A percentile compares a stretch with the other conserved stretches of the same genome.
phyloP scores from a whole-genome alignment of 331 rosid genomes.

The Telfairia occidentalis region DNA sequence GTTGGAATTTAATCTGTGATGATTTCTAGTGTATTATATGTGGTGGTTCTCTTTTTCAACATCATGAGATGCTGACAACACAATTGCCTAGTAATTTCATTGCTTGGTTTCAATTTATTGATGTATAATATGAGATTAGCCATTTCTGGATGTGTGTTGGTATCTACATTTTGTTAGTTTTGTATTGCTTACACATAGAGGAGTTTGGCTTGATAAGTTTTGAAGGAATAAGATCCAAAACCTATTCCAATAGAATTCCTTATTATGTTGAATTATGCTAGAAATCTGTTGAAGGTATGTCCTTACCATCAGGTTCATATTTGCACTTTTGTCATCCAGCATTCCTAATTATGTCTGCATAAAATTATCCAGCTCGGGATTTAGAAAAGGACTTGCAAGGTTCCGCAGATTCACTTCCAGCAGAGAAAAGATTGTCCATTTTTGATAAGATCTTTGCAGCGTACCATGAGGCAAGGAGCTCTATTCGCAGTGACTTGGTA shows the following conservation, averaged over 20 bases:
- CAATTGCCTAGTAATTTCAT: no score
- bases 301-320: not conserved
- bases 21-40: no score
- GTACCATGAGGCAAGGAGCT: slow-evolving; percentile 87
- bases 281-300: not conserved
- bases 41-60: no score
- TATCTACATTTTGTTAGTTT: not conserved
- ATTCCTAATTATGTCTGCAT: slow-evolving; percentile 18
- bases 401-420: slow-evolving; percentile 57
- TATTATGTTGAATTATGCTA: not conserved
- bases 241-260: not conserved
- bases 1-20: no score
- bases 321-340: not conserved
- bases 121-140: not conserved
- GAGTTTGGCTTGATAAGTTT: not conserved
- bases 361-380: slow-evolving; percentile 75
- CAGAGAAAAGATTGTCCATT: slow-evolving; percentile 62
- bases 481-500: slow-evolving; percentile 91
- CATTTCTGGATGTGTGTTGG: not conserved
- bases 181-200: not conserved
- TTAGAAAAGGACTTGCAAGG: slow-evolving; percentile 81
- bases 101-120: not conserved
- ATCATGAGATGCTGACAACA: no score
- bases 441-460: slow-evolving; percentile 92
- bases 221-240: not conserved